Evolutionary conservation across 2,329 filamentous ascomycete species (phyloP).

Genomic region (Diaporthe capsici): DNA sequence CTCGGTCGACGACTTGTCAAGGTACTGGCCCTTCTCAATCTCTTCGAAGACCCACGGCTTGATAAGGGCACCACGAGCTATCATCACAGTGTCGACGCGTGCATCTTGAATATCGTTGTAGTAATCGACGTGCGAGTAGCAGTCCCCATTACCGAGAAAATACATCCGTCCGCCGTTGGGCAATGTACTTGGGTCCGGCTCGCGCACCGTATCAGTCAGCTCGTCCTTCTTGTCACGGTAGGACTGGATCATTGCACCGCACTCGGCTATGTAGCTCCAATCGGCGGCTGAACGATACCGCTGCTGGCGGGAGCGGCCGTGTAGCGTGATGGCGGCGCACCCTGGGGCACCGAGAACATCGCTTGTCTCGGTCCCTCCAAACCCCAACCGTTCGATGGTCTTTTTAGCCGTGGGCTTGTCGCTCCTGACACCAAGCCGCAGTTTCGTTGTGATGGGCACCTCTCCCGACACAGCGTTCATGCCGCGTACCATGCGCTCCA

Average conservation of each 20-base stretch:
- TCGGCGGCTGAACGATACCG: constrained; percentile 93
- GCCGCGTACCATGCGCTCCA: constrained; percentile 94
- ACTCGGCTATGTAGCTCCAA: constrained; percentile 95
- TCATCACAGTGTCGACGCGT: constrained; percentile 94
- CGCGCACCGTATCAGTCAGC: constrained; percentile 81
- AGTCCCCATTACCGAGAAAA: constrained; percentile 97
- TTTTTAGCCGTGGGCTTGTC: constrained; percentile 84
- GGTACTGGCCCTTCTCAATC: constrained; percentile 90
- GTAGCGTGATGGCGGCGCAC: constrained; percentile 94
- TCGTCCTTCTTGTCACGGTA: constrained; percentile 79
- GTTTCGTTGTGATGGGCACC: constrained; percentile 94
- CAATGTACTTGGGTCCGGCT: constrained; percentile 82
- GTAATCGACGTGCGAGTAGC: constrained; percentile 94
- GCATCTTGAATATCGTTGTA: constrained; percentile 81
- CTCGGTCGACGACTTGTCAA: constrained; percentile 94
- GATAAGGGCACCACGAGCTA: constrained; percentile 94
- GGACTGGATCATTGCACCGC: constrained; percentile 84
- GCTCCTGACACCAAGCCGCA: constrained; percentile 90
- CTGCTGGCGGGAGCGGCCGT: constrained; percentile 94
- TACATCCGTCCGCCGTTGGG: constrained; percentile 82
- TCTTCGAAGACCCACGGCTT: constrained; percentile 99
- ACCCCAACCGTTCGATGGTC: constrained; percentile 84
- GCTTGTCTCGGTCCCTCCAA: constrained; percentile 81
- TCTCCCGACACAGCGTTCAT: constrained; percentile 96
- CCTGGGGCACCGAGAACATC: constrained; percentile 82